phyloP scores from a whole-genome alignment of 2,329 filamentous ascomycete genomes.

The Helotiales sp. region DNA sequence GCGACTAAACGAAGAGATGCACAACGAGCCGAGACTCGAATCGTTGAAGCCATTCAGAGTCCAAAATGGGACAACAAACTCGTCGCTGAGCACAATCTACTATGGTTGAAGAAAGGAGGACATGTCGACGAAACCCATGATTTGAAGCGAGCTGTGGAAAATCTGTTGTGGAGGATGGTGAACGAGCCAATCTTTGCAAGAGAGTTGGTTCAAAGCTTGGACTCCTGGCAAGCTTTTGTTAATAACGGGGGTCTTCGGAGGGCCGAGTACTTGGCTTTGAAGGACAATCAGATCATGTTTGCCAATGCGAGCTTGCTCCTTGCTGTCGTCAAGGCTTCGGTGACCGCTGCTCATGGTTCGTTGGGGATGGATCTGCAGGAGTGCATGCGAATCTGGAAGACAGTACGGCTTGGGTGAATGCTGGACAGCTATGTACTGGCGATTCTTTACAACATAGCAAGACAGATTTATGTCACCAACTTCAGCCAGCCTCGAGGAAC shows the following conservation, averaged over 20 bases:
- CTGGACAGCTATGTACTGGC: background rate
- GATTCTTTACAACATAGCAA: too few relatives aligned
- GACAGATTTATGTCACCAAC: background rate
- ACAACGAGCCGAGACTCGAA: conserved; percentile 52
- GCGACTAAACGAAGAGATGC: conserved; percentile 47
- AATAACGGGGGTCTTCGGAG: conserved; percentile 59
- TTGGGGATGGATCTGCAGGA: conserved; percentile 59
- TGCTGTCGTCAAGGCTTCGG: conserved; percentile 53
- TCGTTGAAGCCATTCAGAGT: conserved; percentile 57
- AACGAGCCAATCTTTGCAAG: conserved; percentile 52
- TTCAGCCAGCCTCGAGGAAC: background rate
- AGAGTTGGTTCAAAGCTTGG: conserved; percentile 51
- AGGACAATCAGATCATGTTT: conserved; percentile 50
- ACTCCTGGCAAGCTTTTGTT: conserved; percentile 59
- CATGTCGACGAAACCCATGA: conserved; percentile 38
- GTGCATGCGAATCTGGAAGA: conserved; percentile 58
- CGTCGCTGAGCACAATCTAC: conserved; percentile 51
- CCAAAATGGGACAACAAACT: conserved; percentile 57
- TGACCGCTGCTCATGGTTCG: conserved; percentile 52
- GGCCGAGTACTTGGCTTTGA: conserved; percentile 49
- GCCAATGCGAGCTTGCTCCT: conserved; percentile 55
- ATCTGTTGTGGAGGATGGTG: conserved; percentile 58
- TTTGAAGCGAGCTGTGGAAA: conserved; percentile 51
- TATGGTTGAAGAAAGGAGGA: conserved; percentile 49
- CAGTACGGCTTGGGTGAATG: conserved; percentile 54